phyloP scores from a whole-genome alignment of 2,329 filamentous ascomycete genomes.

The Delphinella strobiligena region DNA sequence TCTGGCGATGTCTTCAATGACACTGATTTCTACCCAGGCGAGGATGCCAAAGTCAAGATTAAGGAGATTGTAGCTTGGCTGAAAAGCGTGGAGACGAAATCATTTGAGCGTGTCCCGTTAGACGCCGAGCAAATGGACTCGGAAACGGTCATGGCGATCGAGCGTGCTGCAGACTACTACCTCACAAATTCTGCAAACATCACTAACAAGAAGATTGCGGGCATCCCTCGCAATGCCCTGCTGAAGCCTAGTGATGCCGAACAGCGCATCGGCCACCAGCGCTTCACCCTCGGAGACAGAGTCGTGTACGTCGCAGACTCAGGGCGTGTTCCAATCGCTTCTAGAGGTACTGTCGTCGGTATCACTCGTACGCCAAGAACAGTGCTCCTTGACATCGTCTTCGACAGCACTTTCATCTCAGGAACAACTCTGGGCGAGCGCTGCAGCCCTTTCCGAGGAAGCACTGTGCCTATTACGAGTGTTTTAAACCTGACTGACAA shows the following conservation, averaged over 20 bases:
- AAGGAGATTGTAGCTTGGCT: conserved; percentile 93
- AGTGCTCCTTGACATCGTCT: conserved; percentile 79
- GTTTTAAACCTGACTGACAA: conserved; percentile 77
- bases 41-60: conserved; percentile 63
- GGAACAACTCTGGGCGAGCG: conserved; percentile 83
- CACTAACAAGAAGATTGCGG: conserved; percentile 56
- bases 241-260: conserved; percentile 95
- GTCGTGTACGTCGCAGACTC: conserved; percentile 87
- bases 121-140: conserved; percentile 96
- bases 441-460: conserved; percentile 85
- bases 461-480: conserved; percentile 76
- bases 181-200: conserved; percentile 37
- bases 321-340: conserved; percentile 87
- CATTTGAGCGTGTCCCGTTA: conserved; percentile 87
- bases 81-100: conserved; percentile 80
- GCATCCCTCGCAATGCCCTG: conserved; percentile 75
- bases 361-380: conserved; percentile 78
- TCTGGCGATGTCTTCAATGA: conserved; percentile 75
- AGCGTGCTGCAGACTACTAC: conserved; percentile 58
- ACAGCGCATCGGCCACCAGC: conserved; percentile 75
- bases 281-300: conserved; percentile 74
- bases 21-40: conserved; percentile 71
- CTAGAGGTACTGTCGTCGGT: conserved; percentile 85
- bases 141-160: conserved; percentile 70
- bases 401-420: conserved; percentile 93